phyloP scores from a whole-genome alignment of 2,329 filamentous ascomycete species.

The Leptographium flavum region DNA sequence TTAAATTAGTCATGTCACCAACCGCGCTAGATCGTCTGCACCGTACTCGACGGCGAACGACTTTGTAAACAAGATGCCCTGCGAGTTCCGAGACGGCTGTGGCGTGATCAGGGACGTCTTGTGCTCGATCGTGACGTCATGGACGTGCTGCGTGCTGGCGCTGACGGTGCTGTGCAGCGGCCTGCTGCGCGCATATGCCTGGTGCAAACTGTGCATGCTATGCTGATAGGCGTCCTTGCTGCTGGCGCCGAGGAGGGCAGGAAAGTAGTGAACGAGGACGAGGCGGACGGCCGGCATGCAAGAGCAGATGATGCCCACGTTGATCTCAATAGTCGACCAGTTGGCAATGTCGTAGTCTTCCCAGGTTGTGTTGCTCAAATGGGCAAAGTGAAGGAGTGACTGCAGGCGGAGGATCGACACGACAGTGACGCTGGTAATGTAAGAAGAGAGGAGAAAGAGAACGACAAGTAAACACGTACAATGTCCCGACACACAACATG shows the following conservation, averaged over 20 bases:
- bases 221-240: constrained; percentile 1
- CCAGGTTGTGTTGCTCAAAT: constrained; percentile 17
- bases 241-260: constrained; percentile 8
- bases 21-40: constrained; percentile 6
- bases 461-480: no score
- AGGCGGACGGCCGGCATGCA: constrained; percentile 19
- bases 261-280: constrained; percentile 17
- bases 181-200: no score
- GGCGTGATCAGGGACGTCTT: neutral
- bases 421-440: constrained; percentile 18
- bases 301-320: constrained; percentile 20
- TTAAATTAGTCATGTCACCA: constrained; percentile 1
- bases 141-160: neutral
- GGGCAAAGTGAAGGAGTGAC: constrained; percentile 16
- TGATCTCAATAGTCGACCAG: constrained; percentile 21
- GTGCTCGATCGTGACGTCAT: neutral
- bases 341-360: constrained; percentile 16
- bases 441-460: no score
- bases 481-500: constrained; percentile 32
- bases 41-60: constrained; percentile 11
- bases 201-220: no score
- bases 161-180: no score
- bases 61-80: constrained; percentile 9
- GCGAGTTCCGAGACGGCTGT: neutral
- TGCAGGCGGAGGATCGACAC: constrained; percentile 19